phyloP scores from a whole-genome alignment of 257 asterid species.

The Echium plantagineum region DNA sequence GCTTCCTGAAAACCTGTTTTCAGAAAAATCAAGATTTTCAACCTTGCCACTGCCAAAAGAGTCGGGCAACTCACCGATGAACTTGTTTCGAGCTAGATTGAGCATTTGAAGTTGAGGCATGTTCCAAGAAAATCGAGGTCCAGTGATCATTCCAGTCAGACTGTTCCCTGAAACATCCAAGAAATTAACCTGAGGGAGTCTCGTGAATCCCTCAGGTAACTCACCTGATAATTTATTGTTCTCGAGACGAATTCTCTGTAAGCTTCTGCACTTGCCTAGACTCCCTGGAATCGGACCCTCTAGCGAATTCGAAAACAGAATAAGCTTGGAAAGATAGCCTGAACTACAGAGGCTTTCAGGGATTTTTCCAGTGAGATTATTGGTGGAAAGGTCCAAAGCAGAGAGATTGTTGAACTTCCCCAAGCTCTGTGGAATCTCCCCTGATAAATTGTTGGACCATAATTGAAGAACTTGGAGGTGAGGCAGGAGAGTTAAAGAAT shows the following conservation, averaged over 20 bases:
- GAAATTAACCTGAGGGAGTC: conserved; percentile 56
- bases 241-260: conserved; percentile 61
- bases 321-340: conserved; percentile 47
- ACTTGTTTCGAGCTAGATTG: conserved; percentile 44
- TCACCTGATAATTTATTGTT: conserved; percentile 48
- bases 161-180: conserved; percentile 55
- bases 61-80: conserved; percentile 36
- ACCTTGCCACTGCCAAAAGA: conserved; percentile 49
- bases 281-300: conserved; percentile 48
- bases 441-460: conserved; percentile 62
- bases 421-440: conserved; percentile 48
- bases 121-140: conserved; percentile 30
- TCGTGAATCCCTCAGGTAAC: conserved; percentile 30
- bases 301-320: conserved; percentile 66
- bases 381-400: conserved; percentile 66
- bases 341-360: conserved; percentile 50
- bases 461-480: conserved; percentile 61
- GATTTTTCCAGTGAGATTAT: conserved; percentile 53
- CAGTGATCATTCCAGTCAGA: conserved; percentile 38
- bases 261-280: conserved; percentile 44
- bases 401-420: conserved; percentile 60
- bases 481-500: conserved; percentile 42
- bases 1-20: conserved; percentile 39
- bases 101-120: conserved; percentile 83
- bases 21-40: conserved; percentile 58